These are phyloP conservation scores for Fusarium sp. DNA, from an alignment of 2,329 filamentous ascomycete species.

Conservation along the genomic window DNA sequence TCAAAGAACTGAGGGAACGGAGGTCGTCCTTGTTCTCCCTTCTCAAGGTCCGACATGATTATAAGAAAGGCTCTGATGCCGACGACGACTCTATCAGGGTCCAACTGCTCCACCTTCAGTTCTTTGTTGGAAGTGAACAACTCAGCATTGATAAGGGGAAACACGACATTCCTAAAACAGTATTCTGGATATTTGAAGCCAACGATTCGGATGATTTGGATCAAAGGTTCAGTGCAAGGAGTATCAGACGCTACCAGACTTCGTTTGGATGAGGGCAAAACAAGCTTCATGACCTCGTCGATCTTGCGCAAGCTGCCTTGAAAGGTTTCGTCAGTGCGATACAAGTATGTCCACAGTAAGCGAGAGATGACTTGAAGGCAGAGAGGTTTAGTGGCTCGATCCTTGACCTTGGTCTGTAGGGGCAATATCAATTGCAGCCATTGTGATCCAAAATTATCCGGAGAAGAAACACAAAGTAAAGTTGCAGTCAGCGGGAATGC, in stretches of 20 bases:
- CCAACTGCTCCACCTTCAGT: slow-evolving; percentile 88
- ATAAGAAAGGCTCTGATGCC: slow-evolving; percentile 94
- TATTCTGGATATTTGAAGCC: slow-evolving; percentile 94
- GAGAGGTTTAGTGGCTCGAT: slow-evolving; percentile 80
- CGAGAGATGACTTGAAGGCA: slow-evolving; percentile 92
- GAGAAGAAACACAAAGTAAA: slow-evolving; percentile 87
- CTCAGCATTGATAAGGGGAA: slow-evolving; percentile 93
- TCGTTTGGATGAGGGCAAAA: slow-evolving; percentile 84
- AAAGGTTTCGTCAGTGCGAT: slow-evolving; percentile 80
- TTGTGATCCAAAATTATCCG: slow-evolving; percentile 84
- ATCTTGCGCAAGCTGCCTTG: slow-evolving; percentile 80
- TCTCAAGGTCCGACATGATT: slow-evolving; percentile 93
- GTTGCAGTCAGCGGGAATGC: slow-evolving; percentile 91
- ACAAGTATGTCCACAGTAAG: slow-evolving; percentile 94
- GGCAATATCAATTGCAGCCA: slow-evolving; percentile 87
- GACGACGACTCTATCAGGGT: slow-evolving; percentile 97
- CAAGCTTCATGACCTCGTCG: slow-evolving; percentile 88
- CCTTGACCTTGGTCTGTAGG: slow-evolving; percentile 85
- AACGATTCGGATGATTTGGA: slow-evolving; percentile 94
- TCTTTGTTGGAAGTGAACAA: slow-evolving; percentile 83
- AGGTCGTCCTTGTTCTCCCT: slow-evolving; percentile 79
- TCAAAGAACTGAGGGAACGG: slow-evolving; percentile 83
- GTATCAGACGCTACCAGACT: slow-evolving; percentile 86
- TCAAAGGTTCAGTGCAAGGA: slow-evolving; percentile 87
- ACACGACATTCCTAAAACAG: slow-evolving; percentile 93